Conservation (phyloP, 768 basidiomycete genomes). For the Phaeotremella fagi region DNA sequence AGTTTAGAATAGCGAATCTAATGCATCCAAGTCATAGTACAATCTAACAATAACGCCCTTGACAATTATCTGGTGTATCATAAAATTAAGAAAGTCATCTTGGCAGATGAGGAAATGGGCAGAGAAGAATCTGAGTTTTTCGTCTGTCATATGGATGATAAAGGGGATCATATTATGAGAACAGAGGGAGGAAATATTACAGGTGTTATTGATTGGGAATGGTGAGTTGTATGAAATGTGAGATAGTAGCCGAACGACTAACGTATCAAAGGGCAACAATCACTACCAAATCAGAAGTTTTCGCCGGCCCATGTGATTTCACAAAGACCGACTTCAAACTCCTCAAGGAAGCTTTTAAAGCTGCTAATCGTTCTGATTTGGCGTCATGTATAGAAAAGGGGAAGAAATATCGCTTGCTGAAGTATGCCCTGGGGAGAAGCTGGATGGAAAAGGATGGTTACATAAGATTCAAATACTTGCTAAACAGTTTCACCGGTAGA, state of each 20-base stretch:
- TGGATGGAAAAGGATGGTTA: no score
- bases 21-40: no score
- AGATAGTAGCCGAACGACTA: no score
- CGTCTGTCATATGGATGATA: constrained; percentile 21
- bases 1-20: no score
- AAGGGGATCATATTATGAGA: constrained; percentile 38
- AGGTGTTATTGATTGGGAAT: constrained; percentile 44
- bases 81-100: background rate
- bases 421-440: no score
- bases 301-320: background rate
- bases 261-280: background rate
- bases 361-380: no score
- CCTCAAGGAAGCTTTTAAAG: no score
- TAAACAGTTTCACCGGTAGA: no score
- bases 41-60: no score
- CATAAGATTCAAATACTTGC: no score
- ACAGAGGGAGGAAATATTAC: constrained; percentile 25
- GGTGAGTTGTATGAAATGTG: constrained; percentile 2
- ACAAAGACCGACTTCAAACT: background rate
- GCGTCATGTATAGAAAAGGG: no score
- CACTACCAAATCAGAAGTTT: background rate
- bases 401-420: no score
- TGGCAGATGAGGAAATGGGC: background rate
- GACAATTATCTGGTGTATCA: background rate
- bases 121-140: constrained; percentile 8